A percentile compares a stretch with the other conserved stretches of the same genome.
These are phyloP conservation scores for Galium porrigens DNA, from an alignment of 305 asterid species.

Conservation along the genomic window DNA sequence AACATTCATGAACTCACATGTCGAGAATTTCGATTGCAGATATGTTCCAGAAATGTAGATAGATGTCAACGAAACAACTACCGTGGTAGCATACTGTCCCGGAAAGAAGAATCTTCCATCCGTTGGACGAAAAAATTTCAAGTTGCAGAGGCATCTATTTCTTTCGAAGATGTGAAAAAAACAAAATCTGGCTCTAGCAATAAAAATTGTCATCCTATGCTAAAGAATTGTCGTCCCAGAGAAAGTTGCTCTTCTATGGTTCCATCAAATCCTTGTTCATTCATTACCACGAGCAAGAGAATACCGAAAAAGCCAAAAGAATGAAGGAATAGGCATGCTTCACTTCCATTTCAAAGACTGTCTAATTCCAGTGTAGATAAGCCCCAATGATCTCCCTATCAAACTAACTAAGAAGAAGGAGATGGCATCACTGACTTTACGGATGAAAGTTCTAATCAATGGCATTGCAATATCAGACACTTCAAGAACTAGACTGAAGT, in stretches of 20 bases:
- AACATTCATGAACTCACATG: background rate
- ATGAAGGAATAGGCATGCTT: slow-evolving; percentile 17
- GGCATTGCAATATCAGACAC: slow-evolving; percentile 73
- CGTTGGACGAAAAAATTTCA: background rate
- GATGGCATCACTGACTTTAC: slow-evolving; percentile 71
- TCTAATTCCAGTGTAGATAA: slow-evolving; percentile 78
- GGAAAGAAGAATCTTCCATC: background rate
- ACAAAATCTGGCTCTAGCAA: background rate
- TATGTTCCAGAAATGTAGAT: background rate
- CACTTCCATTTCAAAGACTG: slow-evolving; percentile 69
- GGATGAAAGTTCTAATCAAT: slow-evolving; percentile 45
- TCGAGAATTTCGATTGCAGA: background rate
- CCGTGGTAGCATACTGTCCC: background rate
- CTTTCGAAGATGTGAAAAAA: background rate
- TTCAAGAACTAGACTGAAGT: slow-evolving; percentile 85
- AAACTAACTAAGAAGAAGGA: slow-evolving; percentile 72
- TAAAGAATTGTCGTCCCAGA: background rate
- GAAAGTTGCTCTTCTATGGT: background rate
- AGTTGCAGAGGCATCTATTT: background rate
- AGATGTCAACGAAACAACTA: background rate
- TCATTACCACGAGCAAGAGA: slow-evolving; percentile 9
- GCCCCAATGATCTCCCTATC: slow-evolving; percentile 86
- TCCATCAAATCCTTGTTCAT: slow-evolving; percentile 2
- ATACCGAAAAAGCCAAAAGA: slow-evolving; percentile 11
- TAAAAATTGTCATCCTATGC: background rate